Conservation (phyloP, 2,329 filamentous ascomycete species). For the Sporothrix dimorphospora region DNA sequence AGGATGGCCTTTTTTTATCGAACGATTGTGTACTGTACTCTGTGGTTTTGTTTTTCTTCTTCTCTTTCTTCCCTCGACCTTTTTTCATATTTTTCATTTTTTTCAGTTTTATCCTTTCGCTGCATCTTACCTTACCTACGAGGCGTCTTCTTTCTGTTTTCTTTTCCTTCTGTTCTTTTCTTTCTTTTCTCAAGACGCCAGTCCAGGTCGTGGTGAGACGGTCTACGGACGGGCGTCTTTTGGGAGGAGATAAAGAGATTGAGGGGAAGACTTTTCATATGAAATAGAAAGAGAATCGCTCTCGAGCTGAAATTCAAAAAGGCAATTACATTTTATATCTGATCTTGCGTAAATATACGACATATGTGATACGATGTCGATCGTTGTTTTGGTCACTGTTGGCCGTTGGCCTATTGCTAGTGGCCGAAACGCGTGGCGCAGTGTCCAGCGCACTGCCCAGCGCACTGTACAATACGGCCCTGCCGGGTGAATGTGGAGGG, state of each 20-base stretch:
- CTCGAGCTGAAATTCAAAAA: no score
- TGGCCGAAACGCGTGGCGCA: neutral
- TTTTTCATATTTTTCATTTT: neutral
- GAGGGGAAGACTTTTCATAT: no score
- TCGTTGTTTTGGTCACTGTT: no score
- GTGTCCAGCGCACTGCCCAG: neutral
- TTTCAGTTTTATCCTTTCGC: neutral
- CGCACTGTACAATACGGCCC: conserved; percentile 7
- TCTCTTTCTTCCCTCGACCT: neutral
- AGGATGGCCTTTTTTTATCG: neutral
- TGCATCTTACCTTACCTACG: neutral
- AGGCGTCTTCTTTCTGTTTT: neutral
- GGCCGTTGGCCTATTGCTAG: no score
- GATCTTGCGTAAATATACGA: no score
- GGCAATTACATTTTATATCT: no score
- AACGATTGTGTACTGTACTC: conserved; percentile 9
- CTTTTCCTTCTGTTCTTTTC: neutral
- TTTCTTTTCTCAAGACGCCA: neutral
- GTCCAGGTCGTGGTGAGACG: conserved; percentile 31
- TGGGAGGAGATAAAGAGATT: no score
- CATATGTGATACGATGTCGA: no score
- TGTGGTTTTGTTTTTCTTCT: neutral
- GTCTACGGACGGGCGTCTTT: conserved; percentile 19
- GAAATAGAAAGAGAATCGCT: no score
- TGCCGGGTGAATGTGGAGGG: neutral